Evolutionary conservation across 1,284 basidiomycete species (phyloP).

Genomic region (Puccinia novopanici): DNA sequence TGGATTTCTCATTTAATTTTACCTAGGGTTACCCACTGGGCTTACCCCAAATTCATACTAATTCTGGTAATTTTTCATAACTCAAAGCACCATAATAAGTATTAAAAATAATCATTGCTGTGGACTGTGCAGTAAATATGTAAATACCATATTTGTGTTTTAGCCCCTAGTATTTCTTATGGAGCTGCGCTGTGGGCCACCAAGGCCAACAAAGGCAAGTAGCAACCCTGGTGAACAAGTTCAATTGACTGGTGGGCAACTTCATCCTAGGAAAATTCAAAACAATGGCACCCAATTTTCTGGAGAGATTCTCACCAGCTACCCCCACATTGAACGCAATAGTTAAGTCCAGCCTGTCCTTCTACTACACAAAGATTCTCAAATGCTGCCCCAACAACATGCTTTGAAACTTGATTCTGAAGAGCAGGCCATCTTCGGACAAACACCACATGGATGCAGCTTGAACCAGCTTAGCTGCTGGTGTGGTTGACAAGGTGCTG

Average conservation of each 20-base stretch:
- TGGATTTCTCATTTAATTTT: no score
- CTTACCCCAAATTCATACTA: no score
- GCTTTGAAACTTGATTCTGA: no score
- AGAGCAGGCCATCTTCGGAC: not conserved
- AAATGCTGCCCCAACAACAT: no score
- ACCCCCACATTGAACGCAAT: not conserved
- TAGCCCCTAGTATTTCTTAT: no score
- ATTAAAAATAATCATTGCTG: no score
- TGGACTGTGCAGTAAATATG: no score
- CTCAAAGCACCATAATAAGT: no score
- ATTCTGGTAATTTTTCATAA: no score
- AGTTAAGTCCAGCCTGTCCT: not conserved
- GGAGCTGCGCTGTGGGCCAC: not conserved
- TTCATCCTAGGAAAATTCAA: not conserved
- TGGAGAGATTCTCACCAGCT: not conserved
- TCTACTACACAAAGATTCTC: not conserved
- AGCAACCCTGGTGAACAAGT: not conserved
- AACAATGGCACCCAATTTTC: not conserved
- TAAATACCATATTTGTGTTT: no score
- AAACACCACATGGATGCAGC: not conserved
- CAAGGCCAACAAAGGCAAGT: not conserved
- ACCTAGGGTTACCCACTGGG: no score
- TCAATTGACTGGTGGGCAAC: not conserved
- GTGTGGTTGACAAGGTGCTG: not conserved
- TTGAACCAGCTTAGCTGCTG: not conserved